Evolutionary conservation across 768 basidiomycete genomes (phyloP).

Genomic region (Pisolithus sp.): DNA sequence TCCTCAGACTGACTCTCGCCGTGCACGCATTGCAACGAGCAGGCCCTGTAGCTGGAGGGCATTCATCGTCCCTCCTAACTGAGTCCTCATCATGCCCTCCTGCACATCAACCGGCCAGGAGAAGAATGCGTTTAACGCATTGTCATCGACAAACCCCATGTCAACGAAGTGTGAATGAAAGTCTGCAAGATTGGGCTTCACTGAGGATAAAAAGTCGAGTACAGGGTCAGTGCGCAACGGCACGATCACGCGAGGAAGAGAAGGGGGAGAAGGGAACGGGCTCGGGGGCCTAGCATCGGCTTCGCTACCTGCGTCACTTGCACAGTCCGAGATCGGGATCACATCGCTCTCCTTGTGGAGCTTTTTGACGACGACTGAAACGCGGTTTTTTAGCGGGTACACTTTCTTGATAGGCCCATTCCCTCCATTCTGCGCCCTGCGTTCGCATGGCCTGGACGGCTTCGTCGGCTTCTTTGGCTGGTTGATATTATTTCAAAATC

Average conservation of each 20-base stretch:
- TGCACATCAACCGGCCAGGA: slow-evolving; percentile 3
- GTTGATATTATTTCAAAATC: background rate
- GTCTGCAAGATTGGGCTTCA: background rate
- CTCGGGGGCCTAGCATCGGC: no score
- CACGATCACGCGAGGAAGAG: no score
- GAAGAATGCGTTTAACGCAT: background rate
- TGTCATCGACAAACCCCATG: background rate
- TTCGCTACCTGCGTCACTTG: no score
- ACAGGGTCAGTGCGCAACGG: background rate
- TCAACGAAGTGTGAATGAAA: slow-evolving; percentile 4
- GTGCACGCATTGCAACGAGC: background rate
- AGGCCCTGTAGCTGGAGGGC: slow-evolving; percentile 3
- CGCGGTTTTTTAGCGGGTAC: no score
- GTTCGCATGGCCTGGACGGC: background rate
- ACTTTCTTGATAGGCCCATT: background rate
- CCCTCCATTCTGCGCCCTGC: background rate
- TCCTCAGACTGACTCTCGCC: background rate
- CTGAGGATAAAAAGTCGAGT: slow-evolving; percentile 2
- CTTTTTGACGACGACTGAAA: no score
- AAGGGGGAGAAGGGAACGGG: no score
- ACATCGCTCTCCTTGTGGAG: no score
- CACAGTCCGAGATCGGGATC: no score
- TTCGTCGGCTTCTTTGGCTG: background rate
- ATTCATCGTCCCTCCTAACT: slow-evolving; percentile 4
- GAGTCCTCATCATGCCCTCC: background rate